phyloP scores from a whole-genome alignment of 495 filamentous ascomycete genomes.

The Annulohypoxylon bovei region DNA sequence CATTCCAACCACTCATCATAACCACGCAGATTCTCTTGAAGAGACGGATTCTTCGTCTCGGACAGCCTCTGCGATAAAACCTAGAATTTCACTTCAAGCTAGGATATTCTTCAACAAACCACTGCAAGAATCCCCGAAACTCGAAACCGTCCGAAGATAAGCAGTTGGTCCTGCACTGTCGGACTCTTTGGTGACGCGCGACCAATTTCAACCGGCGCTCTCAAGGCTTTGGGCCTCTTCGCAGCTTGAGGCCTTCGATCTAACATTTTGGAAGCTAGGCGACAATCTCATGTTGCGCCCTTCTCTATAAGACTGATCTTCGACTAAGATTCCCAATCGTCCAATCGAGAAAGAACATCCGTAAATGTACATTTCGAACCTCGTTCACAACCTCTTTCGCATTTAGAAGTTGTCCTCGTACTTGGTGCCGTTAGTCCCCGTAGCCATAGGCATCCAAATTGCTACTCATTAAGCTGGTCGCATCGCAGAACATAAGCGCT shows the following conservation, averaged over 20 bases:
- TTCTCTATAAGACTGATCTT: not conserved
- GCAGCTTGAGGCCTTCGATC: not conserved
- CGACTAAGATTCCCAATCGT: not conserved
- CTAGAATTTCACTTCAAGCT: not conserved
- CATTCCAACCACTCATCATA: not conserved
- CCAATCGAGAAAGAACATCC: not conserved
- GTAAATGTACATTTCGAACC: not conserved
- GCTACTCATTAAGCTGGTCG: not conserved
- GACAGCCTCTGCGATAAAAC: not conserved
- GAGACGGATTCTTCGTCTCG: not conserved
- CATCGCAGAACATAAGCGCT: not conserved
- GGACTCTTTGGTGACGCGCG: not conserved
- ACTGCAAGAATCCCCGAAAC: not conserved
- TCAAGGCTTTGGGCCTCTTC: not conserved
- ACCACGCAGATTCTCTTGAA: not conserved
- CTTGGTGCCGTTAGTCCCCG: not conserved
- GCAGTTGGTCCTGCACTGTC: not conserved
- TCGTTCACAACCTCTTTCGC: not conserved
- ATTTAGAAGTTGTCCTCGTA: not conserved
- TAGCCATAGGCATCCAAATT: not conserved
- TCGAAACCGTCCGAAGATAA: constrained; percentile 5
- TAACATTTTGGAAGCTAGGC: not conserved
- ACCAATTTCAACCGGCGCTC: not conserved
- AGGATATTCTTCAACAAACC: not conserved
- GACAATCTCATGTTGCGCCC: not conserved